Evolutionary conservation across 192 early-diverging fungal species (phyloP), one percentile per base, ranked within the genome.

Genomic region (Podila minutissima): DNA sequence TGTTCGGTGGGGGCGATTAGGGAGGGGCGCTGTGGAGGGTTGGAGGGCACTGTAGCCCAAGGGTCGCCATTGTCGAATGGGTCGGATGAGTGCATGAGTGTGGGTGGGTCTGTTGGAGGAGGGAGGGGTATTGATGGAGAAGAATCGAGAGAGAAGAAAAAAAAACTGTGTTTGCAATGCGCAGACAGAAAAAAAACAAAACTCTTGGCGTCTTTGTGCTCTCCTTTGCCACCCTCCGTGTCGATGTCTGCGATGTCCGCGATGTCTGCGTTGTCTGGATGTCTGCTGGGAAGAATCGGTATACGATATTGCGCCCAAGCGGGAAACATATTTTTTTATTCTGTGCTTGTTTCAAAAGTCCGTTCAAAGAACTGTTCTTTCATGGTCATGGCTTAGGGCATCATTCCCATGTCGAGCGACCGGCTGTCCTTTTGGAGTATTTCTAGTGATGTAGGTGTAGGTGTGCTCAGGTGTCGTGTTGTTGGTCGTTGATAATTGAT

Each of bases 51-150:
- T 19, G 53, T 49, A 7, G 64, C 70, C 77, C 77, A 81, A 9
- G 26, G 71, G 50, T 81, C 66, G 49, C 67, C 62, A 57, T 69
- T 57, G 62, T 81, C 77, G 33, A 69, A 81, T 3, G 71, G 77
- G 55, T 81, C 71, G 4, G 22, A 35, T 28, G 77, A 33, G 38
- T 78, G 64, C 58, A 62, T 64, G 32, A 13, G 26, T 70, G 67
- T 71, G 33, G 6, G 6, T 67, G 33, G 0, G 33, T 37, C 13
- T 48, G 61, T 26, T 38, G 35, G 53, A 55, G 53, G 24, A 55
- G 50, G 50, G 50, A 51, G 22, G 17, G 51, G 17, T 24, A 53
- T 24, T 8, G 51, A 53, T 19, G 51, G 8, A 53, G 51, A 24
- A 53, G 51, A 22, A 55, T 55, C 13, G 3, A 55, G 22, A 24